phyloP scores from a whole-genome alignment of 495 filamentous ascomycete species.

The Parathielavia hyrcaniae region DNA sequence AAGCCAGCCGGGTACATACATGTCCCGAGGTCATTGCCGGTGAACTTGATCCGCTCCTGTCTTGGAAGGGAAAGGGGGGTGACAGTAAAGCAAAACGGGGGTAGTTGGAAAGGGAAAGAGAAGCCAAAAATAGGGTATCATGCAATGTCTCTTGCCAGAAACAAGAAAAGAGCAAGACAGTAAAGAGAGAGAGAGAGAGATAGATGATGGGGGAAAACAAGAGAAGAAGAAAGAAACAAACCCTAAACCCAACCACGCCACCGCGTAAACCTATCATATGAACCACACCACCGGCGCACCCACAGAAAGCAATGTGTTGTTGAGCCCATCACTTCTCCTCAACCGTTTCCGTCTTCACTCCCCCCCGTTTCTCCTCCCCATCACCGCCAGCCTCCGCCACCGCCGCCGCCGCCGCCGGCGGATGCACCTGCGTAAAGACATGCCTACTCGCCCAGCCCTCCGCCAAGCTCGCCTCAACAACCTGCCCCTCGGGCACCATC shows the following conservation, averaged over 20 bases:
- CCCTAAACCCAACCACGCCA: neutral
- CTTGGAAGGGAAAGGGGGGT: no score
- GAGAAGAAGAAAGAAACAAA: neutral
- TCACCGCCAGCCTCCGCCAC: neutral
- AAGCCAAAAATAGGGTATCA: slow-evolving; percentile 15
- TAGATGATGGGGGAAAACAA: neutral
- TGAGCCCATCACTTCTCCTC: neutral
- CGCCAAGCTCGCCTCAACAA: slow-evolving; percentile 50
- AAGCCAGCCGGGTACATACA: neutral
- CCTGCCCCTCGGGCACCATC: slow-evolving; percentile 68
- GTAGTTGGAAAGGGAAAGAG: neutral
- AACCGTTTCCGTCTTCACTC: neutral
- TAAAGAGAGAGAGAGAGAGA: neutral
- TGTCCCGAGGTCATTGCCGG: no score
- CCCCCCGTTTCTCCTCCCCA: neutral
- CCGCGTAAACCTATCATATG: no score
- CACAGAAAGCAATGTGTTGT: neutral
- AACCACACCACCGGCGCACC: neutral
- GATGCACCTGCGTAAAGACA: slow-evolving; percentile 44
- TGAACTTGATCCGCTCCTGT: no score
- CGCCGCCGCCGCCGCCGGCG: neutral
- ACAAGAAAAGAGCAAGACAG: neutral
- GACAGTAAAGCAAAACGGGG: neutral
- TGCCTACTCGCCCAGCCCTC: slow-evolving; percentile 64
- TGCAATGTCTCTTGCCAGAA: slow-evolving; percentile 9